Percentiles rank a stretch among this genome's conserved stretches.
phyloP scores from a whole-genome alignment of 768 basidiomycete genomes.

The Tephrocybe sp. region DNA sequence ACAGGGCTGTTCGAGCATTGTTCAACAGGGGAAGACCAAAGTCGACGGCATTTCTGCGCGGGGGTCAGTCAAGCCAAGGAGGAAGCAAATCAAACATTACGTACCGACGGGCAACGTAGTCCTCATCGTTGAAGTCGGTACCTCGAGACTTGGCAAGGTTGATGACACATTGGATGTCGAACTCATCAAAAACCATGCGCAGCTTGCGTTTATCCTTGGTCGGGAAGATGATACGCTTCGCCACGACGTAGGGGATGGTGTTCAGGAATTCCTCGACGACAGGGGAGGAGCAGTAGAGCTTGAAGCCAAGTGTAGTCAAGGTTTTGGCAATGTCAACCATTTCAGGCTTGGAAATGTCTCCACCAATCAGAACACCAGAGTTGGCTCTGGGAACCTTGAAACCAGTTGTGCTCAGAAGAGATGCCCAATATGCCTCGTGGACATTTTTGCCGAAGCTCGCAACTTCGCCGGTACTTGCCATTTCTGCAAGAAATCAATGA shows the following conservation, averaged over 20 bases:
- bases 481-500: constrained; percentile 53
- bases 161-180: constrained; percentile 92
- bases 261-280: constrained; percentile 83
- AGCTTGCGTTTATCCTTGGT: constrained; percentile 94
- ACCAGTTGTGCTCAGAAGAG: constrained; percentile 92
- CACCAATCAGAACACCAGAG: constrained; percentile 91
- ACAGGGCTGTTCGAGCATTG: constrained; percentile 82
- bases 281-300: constrained; percentile 85
- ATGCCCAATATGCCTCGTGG: constrained; percentile 95
- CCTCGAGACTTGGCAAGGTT: constrained; percentile 87
- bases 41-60: constrained; percentile 84
- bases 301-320: constrained; percentile 88
- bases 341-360: constrained; percentile 85
- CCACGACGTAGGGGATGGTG: constrained; percentile 69
- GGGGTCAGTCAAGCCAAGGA: constrained; percentile 3
- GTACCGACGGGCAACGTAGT: constrained; percentile 92
- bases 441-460: constrained; percentile 93
- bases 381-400: constrained; percentile 87
- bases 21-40: constrained; percentile 92
- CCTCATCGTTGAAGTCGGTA: constrained; percentile 78
- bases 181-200: constrained; percentile 90
- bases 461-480: constrained; percentile 98
- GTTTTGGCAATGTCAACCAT: constrained; percentile 80
- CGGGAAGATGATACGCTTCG: constrained; percentile 94
- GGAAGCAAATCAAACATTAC: constrained; percentile 21